Percentiles rank a stretch among this genome's conserved stretches.
phyloP scores from a whole-genome alignment of 2,329 filamentous ascomycete genomes.

The Laburnicola sp. region DNA sequence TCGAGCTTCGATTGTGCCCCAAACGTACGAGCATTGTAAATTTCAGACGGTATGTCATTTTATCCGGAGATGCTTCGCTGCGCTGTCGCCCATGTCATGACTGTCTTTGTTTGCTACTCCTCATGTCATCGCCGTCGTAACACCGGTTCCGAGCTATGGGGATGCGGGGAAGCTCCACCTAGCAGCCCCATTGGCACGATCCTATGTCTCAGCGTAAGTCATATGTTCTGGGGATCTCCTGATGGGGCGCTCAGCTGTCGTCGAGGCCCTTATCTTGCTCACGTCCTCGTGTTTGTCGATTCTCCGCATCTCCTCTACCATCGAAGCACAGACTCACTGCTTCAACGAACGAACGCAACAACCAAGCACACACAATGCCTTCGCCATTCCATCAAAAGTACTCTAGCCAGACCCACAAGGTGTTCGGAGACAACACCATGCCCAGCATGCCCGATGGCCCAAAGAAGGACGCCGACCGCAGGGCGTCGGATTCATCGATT shows the following conservation, averaged over 20 bases:
- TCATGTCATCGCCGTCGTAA: slow-evolving; percentile 28
- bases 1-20: too few relatives aligned
- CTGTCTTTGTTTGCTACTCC: slow-evolving; percentile 20
- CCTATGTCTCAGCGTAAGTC: slow-evolving; percentile 35
- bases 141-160: slow-evolving; percentile 30
- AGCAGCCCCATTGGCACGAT: slow-evolving; percentile 42
- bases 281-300: slow-evolving; percentile 16
- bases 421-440: slow-evolving; percentile 32
- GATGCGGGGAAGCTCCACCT: slow-evolving; percentile 38
- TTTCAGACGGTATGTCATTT: neutral
- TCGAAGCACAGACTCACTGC: slow-evolving; percentile 4
- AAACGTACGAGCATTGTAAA: neutral
- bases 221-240: slow-evolving; percentile 30
- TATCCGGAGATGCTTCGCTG: neutral
- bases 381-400: slow-evolving; percentile 46
- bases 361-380: slow-evolving; percentile 30
- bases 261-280: slow-evolving; percentile 4
- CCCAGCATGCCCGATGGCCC: slow-evolving; percentile 40
- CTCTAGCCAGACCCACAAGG: slow-evolving; percentile 38
- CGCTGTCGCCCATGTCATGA: slow-evolving; percentile 3
- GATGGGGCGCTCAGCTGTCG: slow-evolving; percentile 18
- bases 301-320: slow-evolving; percentile 2
- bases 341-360: slow-evolving; percentile 11
- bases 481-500: slow-evolving; percentile 36
- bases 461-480: slow-evolving; percentile 37